Evolutionary conservation across 257 asterid species (phyloP).

Genomic region (Capsicum rhomboideum): DNA sequence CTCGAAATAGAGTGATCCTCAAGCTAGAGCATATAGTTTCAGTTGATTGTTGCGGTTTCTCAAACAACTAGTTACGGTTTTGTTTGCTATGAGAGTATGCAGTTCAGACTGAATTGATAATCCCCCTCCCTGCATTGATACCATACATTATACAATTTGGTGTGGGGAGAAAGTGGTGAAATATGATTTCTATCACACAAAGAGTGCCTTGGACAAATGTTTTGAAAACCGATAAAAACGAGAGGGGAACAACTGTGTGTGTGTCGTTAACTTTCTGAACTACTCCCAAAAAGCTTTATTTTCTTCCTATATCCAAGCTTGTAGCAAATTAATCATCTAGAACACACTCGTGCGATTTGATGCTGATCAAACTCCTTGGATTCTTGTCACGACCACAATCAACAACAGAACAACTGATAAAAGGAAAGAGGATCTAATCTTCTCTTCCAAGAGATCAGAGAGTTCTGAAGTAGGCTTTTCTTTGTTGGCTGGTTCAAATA

Average conservation of each 20-base stretch:
- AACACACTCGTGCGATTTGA: background rate
- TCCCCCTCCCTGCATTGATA: background rate
- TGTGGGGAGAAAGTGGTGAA: background rate
- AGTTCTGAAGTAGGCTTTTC: conserved; percentile 38
- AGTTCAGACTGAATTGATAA: background rate
- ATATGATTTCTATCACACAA: background rate
- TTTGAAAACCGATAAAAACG: background rate
- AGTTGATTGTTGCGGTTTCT: background rate
- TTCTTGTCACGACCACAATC: conserved; percentile 42
- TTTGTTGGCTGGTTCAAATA: conserved; percentile 23
- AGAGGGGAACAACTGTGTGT: background rate
- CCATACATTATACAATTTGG: background rate
- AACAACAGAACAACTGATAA: conserved; percentile 38
- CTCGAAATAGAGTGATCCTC: background rate
- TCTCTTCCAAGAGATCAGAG: conserved; percentile 39
- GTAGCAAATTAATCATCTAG: background rate
- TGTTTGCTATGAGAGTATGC: background rate
- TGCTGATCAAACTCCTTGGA: conserved; percentile 3
- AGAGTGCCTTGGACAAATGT: background rate
- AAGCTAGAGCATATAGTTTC: background rate
- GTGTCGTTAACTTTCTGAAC: background rate
- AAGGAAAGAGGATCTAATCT: conserved; percentile 42
- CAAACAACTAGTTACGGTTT: background rate
- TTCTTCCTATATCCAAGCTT: background rate
- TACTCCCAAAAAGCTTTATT: background rate